Base-by-base conservation (phyloP, 495 filamentous ascomycete genomes). In the Xylaria intraflava region DNA sequence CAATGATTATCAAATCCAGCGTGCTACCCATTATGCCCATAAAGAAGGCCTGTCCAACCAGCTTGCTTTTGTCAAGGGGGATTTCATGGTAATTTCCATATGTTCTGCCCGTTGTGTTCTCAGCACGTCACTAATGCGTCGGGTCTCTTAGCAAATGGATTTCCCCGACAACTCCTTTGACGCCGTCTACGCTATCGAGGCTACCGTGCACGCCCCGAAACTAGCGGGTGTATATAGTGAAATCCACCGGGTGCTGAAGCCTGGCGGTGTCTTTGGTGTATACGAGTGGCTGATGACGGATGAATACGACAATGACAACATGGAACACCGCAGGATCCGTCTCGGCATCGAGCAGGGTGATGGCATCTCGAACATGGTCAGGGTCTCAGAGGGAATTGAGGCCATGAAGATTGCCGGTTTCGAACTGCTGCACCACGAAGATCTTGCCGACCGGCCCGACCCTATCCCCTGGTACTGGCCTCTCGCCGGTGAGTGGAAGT, bases 231-330 rank as follows among this genome's bases (percentile, higher is more conserved):
- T 98, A 46, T 98, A 98, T 73, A 81, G 78, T 68, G 84, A 98
- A 69, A 97, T 97, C 66, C 88, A 85, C 81, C 88, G 90, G 27
- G 93, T 97, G 38, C 77, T 98, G 45, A 98, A 97, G 80, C 93
- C 93, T 42, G 93, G 94, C 46, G 93, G 93, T 64, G 79, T 88
- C 49, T 98, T 98, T 62, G 93, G 93, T 65, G 93, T 97, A 33
- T 97, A 97, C 77, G 93, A 98, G 71, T 98, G 94, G 94, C 78
- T 98, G 58, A 98, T 98, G 93, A 96, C 92, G 35, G 92, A 96
- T 62, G 74, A 84, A 2, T 98, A 96, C 75, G 87, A 98, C 75
- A 92, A 93, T 65, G 71, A 84, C 48, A 89, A 97, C 77, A 65
- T 87, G 14, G 82, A 85, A 63, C 93, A 98, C 78, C 86, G 90